A percentile compares a stretch with the other conserved stretches of the same genome.
phyloP scores from a whole-genome alignment of 176 grass and related monocot genomes.

The Eleusine coracana region DNA sequence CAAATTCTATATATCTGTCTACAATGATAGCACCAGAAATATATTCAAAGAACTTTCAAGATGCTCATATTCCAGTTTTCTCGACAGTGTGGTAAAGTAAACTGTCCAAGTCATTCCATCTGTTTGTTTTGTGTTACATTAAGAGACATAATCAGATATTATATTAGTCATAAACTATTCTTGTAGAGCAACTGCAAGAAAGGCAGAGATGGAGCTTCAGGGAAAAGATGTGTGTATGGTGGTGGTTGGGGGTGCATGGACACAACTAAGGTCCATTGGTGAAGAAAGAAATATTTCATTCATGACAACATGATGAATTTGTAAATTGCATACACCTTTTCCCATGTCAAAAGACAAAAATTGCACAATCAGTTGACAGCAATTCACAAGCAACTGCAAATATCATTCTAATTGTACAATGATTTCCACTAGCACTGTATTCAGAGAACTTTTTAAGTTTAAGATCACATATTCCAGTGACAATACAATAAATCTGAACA shows the following conservation, averaged over 20 bases:
- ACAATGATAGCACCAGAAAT: not conserved
- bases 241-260: too few species aligned
- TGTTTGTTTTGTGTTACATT: not conserved
- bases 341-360: too few species aligned
- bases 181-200: not conserved
- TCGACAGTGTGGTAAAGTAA: not conserved
- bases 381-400: too few species aligned
- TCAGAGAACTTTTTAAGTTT: not conserved
- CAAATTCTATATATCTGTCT: slow-evolving; percentile 10
- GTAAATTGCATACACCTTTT: not conserved
- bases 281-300: not conserved
- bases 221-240: too few species aligned
- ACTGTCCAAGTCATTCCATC: not conserved
- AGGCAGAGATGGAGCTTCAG: too few species aligned
- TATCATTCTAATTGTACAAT: not conserved
- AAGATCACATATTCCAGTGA: not conserved
- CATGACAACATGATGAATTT: not conserved
- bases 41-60: slow-evolving; percentile 22
- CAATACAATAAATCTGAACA: too few species aligned
- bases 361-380: too few species aligned
- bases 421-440: not conserved
- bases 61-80: not conserved
- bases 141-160: not conserved
- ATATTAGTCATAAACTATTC: not conserved
- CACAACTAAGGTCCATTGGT: too few species aligned